Percentiles rank a stretch among this genome's conserved stretches.
Evolutionary conservation across 2,329 filamentous ascomycete species (phyloP).

Genomic region (Emmonsiellopsis sp.): DNA sequence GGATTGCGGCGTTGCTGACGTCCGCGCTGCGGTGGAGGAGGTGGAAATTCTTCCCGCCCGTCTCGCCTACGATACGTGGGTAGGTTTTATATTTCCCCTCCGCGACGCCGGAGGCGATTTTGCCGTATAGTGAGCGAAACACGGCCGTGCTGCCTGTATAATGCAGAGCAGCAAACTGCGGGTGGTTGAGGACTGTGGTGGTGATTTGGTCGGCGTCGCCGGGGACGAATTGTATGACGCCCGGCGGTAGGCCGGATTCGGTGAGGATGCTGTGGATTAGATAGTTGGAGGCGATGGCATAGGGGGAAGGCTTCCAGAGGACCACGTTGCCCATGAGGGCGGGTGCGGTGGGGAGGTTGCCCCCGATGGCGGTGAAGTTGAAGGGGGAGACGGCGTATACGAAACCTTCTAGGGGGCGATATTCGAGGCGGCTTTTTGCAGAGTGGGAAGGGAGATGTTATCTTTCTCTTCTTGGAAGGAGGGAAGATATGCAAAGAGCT

Average conservation of each 20-base stretch:
- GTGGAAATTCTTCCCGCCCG: conserved; percentile 91
- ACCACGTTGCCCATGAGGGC: conserved; percentile 91
- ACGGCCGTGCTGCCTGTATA: conserved; percentile 90
- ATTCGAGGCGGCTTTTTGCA: conserved; percentile 56
- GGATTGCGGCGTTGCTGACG: conserved; percentile 65
- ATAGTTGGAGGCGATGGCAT: conserved; percentile 82
- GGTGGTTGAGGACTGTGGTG: conserved; percentile 63
- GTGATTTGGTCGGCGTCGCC: conserved; percentile 81
- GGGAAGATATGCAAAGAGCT: background rate
- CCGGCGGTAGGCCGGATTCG: conserved; percentile 78
- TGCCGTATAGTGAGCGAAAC: conserved; percentile 79
- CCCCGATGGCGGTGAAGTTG: conserved; percentile 94
- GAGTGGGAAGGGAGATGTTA: background rate
- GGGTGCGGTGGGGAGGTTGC: conserved; percentile 73
- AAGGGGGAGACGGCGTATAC: conserved; percentile 91
- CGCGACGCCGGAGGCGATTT: conserved; percentile 72
- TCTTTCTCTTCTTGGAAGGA: background rate
- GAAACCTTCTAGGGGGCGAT: conserved; percentile 85
- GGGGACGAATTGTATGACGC: conserved; percentile 89
- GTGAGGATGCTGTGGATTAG: conserved; percentile 81
- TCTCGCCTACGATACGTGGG: conserved; percentile 82
- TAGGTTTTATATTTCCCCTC: conserved; percentile 77
- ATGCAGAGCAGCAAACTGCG: conserved; percentile 80
- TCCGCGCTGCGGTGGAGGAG: conserved; percentile 70
- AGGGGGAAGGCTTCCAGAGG: conserved; percentile 92